Conservation (phyloP, 192 early-diverging fungal genomes). For the Coemansia sp. region DNA sequence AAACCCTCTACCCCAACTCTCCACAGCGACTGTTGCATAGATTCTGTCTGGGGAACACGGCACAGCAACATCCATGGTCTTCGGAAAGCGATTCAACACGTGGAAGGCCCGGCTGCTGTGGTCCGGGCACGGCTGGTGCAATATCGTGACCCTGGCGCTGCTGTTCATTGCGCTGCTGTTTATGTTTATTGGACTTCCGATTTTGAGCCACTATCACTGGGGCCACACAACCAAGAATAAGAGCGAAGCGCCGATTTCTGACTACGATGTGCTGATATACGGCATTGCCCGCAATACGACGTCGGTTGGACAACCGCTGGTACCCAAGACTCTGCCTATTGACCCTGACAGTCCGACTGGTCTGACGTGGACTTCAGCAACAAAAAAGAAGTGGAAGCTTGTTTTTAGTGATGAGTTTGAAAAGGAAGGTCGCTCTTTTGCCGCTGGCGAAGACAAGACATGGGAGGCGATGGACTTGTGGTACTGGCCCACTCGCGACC, state of each 20-base stretch:
- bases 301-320: constrained; percentile 42
- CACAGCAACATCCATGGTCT: constrained; percentile 10
- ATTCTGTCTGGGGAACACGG: too few species aligned
- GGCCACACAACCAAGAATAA: constrained; percentile 22
- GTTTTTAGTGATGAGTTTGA: constrained; percentile 64
- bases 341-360: constrained; percentile 49
- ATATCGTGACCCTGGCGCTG: constrained; percentile 42
- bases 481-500: constrained; percentile 54
- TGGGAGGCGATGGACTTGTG: constrained; percentile 60
- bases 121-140: constrained; percentile 55
- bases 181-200: constrained; percentile 49
- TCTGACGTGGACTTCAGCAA: constrained; percentile 38
- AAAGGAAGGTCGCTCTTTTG: constrained; percentile 54
- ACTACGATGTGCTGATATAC: constrained; percentile 35
- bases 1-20: background rate
- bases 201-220: constrained; percentile 52
- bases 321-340: constrained; percentile 32
- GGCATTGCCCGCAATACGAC: constrained; percentile 24
- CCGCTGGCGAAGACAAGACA: constrained; percentile 51
- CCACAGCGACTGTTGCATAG: too few species aligned
- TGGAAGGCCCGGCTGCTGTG: constrained; percentile 45
- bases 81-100: constrained; percentile 35
- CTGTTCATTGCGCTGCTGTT: constrained; percentile 48
- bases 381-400: constrained; percentile 51
- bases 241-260: constrained; percentile 18